Percentiles rank a stretch among this genome's conserved stretches.
These are phyloP conservation scores for Davidsoniella eucalypti DNA, from an alignment of 2,329 filamentous ascomycete species.

Conservation along the genomic window DNA sequence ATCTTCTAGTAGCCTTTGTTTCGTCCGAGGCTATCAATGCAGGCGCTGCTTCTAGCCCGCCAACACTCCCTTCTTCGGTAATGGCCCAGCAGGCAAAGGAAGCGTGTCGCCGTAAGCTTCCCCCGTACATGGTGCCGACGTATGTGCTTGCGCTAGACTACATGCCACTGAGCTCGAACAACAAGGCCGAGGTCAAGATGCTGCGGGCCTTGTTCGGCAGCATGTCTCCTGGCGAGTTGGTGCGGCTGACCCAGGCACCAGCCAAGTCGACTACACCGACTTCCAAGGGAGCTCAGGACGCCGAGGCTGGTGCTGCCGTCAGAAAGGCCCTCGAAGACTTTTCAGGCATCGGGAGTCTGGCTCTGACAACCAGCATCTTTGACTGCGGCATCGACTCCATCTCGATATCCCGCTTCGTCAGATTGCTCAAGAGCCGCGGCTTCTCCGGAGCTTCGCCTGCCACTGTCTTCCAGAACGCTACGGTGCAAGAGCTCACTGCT, in stretches of 20 bases:
- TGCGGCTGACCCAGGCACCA: slow-evolving; percentile 15
- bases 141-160: slow-evolving; percentile 56
- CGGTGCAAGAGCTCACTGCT: slow-evolving; percentile 30
- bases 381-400: slow-evolving; percentile 83
- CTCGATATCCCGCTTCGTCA: slow-evolving; percentile 55
- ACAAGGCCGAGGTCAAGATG: slow-evolving; percentile 65
- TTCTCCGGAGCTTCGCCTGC: slow-evolving; percentile 46
- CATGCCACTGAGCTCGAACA: slow-evolving; percentile 73
- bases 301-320: slow-evolving; percentile 26
- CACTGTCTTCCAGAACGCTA: slow-evolving; percentile 46
- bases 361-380: slow-evolving; percentile 52
- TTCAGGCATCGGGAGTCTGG: slow-evolving; percentile 28
- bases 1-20: slow-evolving; percentile 68
- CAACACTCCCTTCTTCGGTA: neutral
- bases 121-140: slow-evolving; percentile 81
- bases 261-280: slow-evolving; percentile 19
- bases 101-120: slow-evolving; percentile 53
- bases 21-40: slow-evolving; percentile 9
- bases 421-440: slow-evolving; percentile 44
- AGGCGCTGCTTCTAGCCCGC: neutral
- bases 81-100: slow-evolving; percentile 27
- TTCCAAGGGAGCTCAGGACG: neutral
- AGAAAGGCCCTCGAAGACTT: slow-evolving; percentile 37
- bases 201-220: slow-evolving; percentile 49
- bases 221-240: slow-evolving; percentile 41